phyloP scores from a whole-genome alignment of 1,139 yeast species.

The Candida glucosophila region DNA sequence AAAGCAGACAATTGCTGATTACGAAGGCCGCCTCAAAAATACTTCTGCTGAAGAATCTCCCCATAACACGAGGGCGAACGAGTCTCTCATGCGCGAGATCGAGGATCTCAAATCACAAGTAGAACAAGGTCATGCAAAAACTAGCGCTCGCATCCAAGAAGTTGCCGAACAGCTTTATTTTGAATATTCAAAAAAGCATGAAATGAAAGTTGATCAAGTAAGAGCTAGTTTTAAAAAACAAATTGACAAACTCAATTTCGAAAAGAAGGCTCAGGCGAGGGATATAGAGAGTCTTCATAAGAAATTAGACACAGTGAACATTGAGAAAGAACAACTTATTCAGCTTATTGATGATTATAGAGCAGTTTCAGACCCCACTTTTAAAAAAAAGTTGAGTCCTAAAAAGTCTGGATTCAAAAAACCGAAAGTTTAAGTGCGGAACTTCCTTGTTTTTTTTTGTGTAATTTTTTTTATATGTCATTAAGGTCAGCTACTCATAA shows the following conservation, averaged over 20 bases:
- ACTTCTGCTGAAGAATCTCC: slow-evolving; percentile 3
- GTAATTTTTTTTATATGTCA: too few species aligned
- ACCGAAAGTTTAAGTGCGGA: slow-evolving; percentile 3
- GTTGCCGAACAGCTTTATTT: slow-evolving; percentile 59
- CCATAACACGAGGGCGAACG: slow-evolving; percentile 1
- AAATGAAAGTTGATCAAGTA: slow-evolving; percentile 32
- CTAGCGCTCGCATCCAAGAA: slow-evolving; percentile 34
- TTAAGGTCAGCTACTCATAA: too few species aligned
- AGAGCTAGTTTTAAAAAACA: slow-evolving; percentile 19
- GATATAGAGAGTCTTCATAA: slow-evolving; percentile 39
- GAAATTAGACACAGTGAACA: slow-evolving; percentile 38
- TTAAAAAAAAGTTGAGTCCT: slow-evolving; percentile 5
- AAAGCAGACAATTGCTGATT: slow-evolving; percentile 7
- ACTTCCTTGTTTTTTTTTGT: slow-evolving; percentile 1
- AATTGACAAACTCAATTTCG: slow-evolving; percentile 28
- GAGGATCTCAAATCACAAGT: slow-evolving; percentile 14
- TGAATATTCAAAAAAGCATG: slow-evolving; percentile 66
- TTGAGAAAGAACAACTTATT: slow-evolving; percentile 44
- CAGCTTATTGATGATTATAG: slow-evolving; percentile 6
- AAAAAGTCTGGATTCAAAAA: slow-evolving; percentile 5
- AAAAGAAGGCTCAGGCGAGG: slow-evolving; percentile 32
- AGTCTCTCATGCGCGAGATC: slow-evolving; percentile 9
- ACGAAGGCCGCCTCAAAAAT: slow-evolving; percentile 6
- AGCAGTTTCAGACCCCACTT: slow-evolving; percentile 1
- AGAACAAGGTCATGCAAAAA: slow-evolving; percentile 31